Evolutionary conservation across 495 filamentous ascomycete genomes (phyloP), one percentile per base, ranked within the genome.

Genomic region (Penicillium chermesinum): DNA sequence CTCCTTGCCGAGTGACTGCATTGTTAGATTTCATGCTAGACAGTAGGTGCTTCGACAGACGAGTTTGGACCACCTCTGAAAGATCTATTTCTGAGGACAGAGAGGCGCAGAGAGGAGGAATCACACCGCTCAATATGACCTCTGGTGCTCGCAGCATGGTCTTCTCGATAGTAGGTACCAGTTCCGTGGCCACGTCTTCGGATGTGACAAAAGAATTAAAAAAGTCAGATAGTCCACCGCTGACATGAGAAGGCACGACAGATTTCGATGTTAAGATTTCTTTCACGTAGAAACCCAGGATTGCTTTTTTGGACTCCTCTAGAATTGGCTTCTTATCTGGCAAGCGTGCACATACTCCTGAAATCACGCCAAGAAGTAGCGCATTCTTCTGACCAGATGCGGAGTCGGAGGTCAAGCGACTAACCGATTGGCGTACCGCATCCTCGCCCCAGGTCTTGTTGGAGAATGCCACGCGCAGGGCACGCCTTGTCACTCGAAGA

Each of bases 1-100:
- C 87, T 8, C 88, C 89, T 43, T 79, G 81, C 36, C 93, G 81
- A 44, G 96, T 88, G 2, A 61, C 64, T 3, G 77, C 67, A 57
- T 94, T 96, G 46, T 85, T 87, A 7, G 93, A 97, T 67, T 95
- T 97, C 68, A 87, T 73, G 65, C 86, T 96, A 15, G 88, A 80
- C 8, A 97, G 59, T 3, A 98, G 66, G 14, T 89, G 91, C 56
- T 95, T 96, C 16, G 91, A 65, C 12, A 97, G 71, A 41, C 82
- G 81, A 18, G 78, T 67, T 30, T 75, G 76, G 14, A 95, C 70
- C 7, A 87, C 62, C 37, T 82, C 78, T 8, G 91, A 89, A 1
- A 96, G 74, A 57, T 96, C 91, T 47, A 95, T 72, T 0, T 71
- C 69, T 25, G 70, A 61, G 1, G 90, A 80, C 18, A 97, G 70